Conservation (phyloP, 768 basidiomycete species). For the Dacryopinax primogenitus region DNA sequence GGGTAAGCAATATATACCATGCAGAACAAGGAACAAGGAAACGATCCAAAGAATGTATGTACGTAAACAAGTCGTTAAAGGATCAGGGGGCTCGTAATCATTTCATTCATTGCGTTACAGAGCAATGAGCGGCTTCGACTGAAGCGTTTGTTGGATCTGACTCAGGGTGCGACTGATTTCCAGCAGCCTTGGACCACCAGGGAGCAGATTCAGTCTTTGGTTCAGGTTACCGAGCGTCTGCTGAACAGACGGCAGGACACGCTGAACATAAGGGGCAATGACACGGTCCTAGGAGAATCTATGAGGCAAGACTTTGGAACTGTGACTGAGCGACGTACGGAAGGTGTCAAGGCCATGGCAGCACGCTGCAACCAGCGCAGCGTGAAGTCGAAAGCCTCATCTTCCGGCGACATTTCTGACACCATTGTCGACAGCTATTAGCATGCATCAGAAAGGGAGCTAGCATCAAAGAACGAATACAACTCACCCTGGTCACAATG, state of each 20-base stretch:
- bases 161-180: slow-evolving; percentile 58
- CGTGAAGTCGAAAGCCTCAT: slow-evolving; percentile 68
- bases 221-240: slow-evolving; percentile 63
- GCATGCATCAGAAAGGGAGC: slow-evolving; percentile 11
- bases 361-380: slow-evolving; percentile 82
- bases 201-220: slow-evolving; percentile 64
- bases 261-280: slow-evolving; percentile 67
- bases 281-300: slow-evolving; percentile 47
- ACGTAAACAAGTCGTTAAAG: neutral
- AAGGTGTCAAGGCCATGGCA: slow-evolving; percentile 55
- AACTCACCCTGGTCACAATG: slow-evolving; percentile 63
- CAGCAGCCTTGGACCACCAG: slow-evolving; percentile 47
- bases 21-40: neutral
- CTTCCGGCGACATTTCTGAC: slow-evolving; percentile 60
- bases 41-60: no score
- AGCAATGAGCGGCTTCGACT: slow-evolving; percentile 1
- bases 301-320: slow-evolving; percentile 13
- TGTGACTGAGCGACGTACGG: slow-evolving; percentile 33
- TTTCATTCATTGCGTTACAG: neutral
- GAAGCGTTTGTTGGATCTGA: slow-evolving; percentile 62
- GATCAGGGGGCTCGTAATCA: neutral
- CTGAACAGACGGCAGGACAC: slow-evolving; percentile 69
- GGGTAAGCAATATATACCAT: neutral
- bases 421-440: slow-evolving; percentile 67
- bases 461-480: neutral